Evolutionary conservation across 345 rosid species (phyloP), one percentile per base, ranked within the genome.

Genomic region (Salix koriyanagi): DNA sequence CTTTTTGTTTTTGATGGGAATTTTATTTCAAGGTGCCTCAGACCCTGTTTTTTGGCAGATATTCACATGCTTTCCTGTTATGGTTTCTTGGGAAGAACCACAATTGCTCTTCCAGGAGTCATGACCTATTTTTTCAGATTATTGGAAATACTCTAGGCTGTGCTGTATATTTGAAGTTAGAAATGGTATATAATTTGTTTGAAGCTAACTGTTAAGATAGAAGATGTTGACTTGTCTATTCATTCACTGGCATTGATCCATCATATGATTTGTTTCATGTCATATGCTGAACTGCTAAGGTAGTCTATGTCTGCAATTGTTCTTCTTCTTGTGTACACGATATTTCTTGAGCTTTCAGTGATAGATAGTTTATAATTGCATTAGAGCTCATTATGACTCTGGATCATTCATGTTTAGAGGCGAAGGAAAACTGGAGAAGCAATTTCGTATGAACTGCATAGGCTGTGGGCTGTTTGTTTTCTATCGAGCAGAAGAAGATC

Each of bases 341-440:
- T 56, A 19, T 67, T 7, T 52, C 56, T 39, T 25, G 34, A 30
- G 25, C 15, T 28, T 67, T 41, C 21, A 1, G 34, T 41, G 41
- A n/a, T 25, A 18, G 21, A 30, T 41, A 28, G n/a, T 12, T 56
- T 6, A 39, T 46, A 48, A 30, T 73, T 72, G 80, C 37, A 23
- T 23, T 41, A 37, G 54, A 39, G 37, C 41, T 54, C 12, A 21
- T 73, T 60, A n/a, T 23, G 13, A 54, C 9, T 62, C 39, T 76
- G 54, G 36, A n/a, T 75, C 52, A 41, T 71, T 73, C 67, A 73
- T 72, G 78, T 77, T 36, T 77, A 95, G 99, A 69, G 97, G 94
- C 21, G 97, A 96, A 90, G 99, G 97, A 18, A 94, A 88, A 74
- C 50, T 92, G 83, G 99, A 96, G 94, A 96, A 92, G 88, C 99